Evolutionary conservation across 179 eudicot species (phyloP).

Genomic region (Carnegiea gigantea): DNA sequence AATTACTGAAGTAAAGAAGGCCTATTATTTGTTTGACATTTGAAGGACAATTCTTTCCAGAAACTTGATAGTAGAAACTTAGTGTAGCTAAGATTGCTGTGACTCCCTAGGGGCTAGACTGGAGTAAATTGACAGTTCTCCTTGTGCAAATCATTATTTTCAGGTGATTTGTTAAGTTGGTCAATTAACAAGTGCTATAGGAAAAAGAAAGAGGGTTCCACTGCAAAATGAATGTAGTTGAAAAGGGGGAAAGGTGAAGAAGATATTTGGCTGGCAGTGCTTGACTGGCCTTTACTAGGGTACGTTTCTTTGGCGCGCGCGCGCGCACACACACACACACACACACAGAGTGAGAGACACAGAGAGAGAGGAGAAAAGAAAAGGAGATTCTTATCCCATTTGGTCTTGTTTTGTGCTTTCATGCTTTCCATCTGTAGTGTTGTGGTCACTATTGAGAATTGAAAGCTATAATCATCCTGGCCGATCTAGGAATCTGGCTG

Average conservation of each 20-base stretch:
- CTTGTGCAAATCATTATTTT: background rate
- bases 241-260: too few species aligned
- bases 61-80: background rate
- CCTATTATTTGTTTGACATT: background rate
- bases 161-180: background rate
- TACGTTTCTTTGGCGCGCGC: too few species aligned
- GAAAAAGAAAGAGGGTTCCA: background rate
- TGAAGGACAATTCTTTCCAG: background rate
- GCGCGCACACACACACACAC: too few species aligned
- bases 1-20: background rate
- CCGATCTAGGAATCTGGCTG: background rate
- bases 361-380: too few species aligned
- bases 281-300: too few species aligned
- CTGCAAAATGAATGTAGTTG: background rate
- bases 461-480: background rate
- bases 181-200: background rate
- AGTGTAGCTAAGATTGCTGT: background rate
- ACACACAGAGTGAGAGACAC: too few species aligned
- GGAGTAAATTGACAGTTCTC: background rate
- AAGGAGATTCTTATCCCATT: background rate
- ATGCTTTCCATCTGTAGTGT: background rate
- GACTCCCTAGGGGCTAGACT: background rate
- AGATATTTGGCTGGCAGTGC: too few species aligned
- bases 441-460: background rate
- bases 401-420: background rate